Percentiles rank a stretch among this genome's conserved stretches.
Conservation (phyloP, 2,329 filamentous ascomycete species). For the Golovinomyces cichoracearum region DNA sequence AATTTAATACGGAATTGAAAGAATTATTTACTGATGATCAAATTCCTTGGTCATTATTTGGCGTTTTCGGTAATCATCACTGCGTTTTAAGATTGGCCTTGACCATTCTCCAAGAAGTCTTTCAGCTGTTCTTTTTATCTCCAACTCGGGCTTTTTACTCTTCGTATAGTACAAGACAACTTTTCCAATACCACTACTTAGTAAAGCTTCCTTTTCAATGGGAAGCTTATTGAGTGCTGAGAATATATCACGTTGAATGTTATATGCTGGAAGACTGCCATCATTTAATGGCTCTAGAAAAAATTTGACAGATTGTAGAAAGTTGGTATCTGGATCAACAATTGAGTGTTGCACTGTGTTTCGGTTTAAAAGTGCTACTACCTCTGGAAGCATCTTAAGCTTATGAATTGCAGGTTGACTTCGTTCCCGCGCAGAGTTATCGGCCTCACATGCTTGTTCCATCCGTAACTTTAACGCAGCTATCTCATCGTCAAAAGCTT, state of each 20-base stretch:
- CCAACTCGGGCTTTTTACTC: slow-evolving; percentile 65
- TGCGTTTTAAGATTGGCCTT: slow-evolving; percentile 73
- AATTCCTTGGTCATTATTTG: slow-evolving; percentile 36
- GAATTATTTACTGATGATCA: slow-evolving; percentile 30
- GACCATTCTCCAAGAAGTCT: slow-evolving; percentile 88
- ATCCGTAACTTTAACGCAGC: slow-evolving; percentile 68
- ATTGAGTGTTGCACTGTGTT: slow-evolving; percentile 66
- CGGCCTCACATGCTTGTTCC: slow-evolving; percentile 67
- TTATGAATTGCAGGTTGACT: slow-evolving; percentile 73
- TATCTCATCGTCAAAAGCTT: slow-evolving; percentile 72
- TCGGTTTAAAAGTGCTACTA: slow-evolving; percentile 66
- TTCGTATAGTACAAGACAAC: slow-evolving; percentile 93
- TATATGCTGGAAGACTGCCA: slow-evolving; percentile 81
- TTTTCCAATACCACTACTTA: slow-evolving; percentile 84
- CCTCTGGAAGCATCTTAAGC: slow-evolving; percentile 75
- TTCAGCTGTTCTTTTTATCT: slow-evolving; percentile 84
- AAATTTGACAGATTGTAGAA: slow-evolving; percentile 83
- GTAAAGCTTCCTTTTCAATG: slow-evolving; percentile 69
- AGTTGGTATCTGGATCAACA: slow-evolving; percentile 82
- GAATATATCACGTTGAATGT: slow-evolving; percentile 89
- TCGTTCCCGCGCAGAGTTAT: slow-evolving; percentile 56
- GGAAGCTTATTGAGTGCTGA: slow-evolving; percentile 52
- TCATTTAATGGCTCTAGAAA: slow-evolving; percentile 91
- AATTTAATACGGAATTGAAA: not conserved
- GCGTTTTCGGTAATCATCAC: slow-evolving; percentile 81